Conservation (phyloP, 345 rosid species). For the Nasturtium officinale region DNA sequence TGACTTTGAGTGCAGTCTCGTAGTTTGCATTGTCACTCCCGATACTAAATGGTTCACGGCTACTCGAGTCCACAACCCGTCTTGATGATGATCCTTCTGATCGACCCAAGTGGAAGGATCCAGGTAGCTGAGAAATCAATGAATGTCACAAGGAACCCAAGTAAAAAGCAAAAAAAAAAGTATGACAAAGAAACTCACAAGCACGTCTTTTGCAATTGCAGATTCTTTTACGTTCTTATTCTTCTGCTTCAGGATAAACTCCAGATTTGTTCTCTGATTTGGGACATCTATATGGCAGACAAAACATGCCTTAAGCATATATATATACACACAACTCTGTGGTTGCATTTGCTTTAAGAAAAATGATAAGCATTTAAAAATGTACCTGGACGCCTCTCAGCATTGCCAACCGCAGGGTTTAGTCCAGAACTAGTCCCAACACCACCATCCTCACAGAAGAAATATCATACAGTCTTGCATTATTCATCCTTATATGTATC, state of each 20-base stretch:
- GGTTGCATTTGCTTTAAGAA: conserved; percentile 10
- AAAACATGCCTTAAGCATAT: conserved; percentile 49
- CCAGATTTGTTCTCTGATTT: conserved; percentile 60
- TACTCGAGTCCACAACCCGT: conserved; percentile 55
- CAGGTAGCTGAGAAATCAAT: conserved; percentile 51
- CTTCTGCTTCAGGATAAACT: conserved; percentile 68
- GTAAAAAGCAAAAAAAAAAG: neutral
- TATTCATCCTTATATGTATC: conserved; percentile 2
- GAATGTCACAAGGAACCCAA: neutral
- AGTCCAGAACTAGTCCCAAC: conserved; percentile 80
- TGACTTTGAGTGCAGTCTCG: conserved; percentile 65
- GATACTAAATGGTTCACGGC: conserved; percentile 57
- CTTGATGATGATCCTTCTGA: conserved; percentile 69
- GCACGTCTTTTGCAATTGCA: conserved; percentile 40
- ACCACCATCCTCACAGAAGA: conserved; percentile 55
- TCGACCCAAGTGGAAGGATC: conserved; percentile 58
- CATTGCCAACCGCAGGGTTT: conserved; percentile 50
- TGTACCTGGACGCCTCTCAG: conserved; percentile 70
- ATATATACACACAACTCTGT: conserved; percentile 8
- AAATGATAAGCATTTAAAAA: neutral
- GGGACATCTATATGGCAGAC: conserved; percentile 59
- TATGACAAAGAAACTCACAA: conserved; percentile 15
- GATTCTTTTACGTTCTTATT: conserved; percentile 67
- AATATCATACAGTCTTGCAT: conserved; percentile 2
- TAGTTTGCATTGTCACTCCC: conserved; percentile 53